Percentiles rank a stretch among this genome's conserved stretches.
phyloP scores from a whole-genome alignment of 768 basidiomycete species.

The Macrolepiota dolichaula region DNA sequence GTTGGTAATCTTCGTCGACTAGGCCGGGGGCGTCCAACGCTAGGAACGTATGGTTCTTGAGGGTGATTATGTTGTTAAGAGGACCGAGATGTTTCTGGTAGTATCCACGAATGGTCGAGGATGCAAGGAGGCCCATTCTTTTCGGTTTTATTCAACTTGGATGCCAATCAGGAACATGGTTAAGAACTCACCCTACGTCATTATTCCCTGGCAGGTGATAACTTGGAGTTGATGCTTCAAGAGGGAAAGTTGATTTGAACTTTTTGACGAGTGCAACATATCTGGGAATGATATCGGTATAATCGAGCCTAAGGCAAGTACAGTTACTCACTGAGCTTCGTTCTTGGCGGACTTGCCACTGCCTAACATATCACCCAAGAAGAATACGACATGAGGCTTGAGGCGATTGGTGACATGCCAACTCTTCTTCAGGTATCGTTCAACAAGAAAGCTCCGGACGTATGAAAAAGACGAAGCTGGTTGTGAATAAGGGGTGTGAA shows the following conservation, averaged over 20 bases:
- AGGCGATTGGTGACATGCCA: conserved; percentile 63
- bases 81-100: conserved; percentile 66
- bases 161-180: not conserved
- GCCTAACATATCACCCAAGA: conserved; percentile 76
- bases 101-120: conserved; percentile 50
- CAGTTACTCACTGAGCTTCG: conserved; percentile 36
- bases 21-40: conserved; percentile 75
- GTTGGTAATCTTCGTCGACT: conserved; percentile 78
- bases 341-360: conserved; percentile 52
- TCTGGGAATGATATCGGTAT: conserved; percentile 31
- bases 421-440: conserved; percentile 62
- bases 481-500: conserved; percentile 40
- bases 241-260: conserved; percentile 61
- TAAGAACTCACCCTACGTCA: conserved; percentile 58
- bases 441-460: conserved; percentile 42
- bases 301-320: not conserved
- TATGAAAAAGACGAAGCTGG: conserved; percentile 38
- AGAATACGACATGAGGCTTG: conserved; percentile 63
- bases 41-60: conserved; percentile 73
- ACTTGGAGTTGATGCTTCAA: conserved; percentile 33
- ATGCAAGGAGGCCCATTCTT: conserved; percentile 53
- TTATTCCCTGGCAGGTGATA: conserved; percentile 80
- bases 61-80: conserved; percentile 55
- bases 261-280: conserved; percentile 55
- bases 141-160: not conserved